A percentile compares a stretch with the other conserved stretches of the same genome.
Conservation (phyloP, 176 grass and related monocot species). For the Aegilops tauschii region DNA sequence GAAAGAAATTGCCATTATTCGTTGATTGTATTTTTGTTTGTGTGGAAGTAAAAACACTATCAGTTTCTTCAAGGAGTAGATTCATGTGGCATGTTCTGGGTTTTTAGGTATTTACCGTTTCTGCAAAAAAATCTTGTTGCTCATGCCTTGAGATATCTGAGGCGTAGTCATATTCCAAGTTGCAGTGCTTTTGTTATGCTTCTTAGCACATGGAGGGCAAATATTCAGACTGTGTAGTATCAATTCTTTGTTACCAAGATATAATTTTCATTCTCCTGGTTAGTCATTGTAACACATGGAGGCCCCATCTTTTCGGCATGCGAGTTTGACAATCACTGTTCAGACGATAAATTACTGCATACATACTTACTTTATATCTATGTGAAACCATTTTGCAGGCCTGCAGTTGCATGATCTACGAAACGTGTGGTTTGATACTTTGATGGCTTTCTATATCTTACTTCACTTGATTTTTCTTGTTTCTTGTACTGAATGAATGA, state of each 20-base stretch:
- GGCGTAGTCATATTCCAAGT: neutral
- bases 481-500: neutral
- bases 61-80: neutral
- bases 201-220: neutral
- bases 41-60: neutral
- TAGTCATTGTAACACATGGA: neutral
- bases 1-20: neutral
- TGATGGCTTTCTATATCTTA: slow-evolving; percentile 15
- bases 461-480: neutral
- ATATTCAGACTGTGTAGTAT: neutral
- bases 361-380: neutral
- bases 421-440: neutral
- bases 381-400: neutral
- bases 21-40: neutral
- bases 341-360: neutral
- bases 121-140: neutral
- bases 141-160: neutral
- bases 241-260: neutral
- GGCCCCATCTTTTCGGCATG: neutral
- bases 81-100: neutral
- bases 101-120: neutral
- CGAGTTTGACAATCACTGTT: slow-evolving; percentile 1
- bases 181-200: neutral
- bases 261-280: neutral
- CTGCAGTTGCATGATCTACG: neutral